phyloP scores from a whole-genome alignment of 2,329 filamentous ascomycete species.

The Fusarium odoratissimum region DNA sequence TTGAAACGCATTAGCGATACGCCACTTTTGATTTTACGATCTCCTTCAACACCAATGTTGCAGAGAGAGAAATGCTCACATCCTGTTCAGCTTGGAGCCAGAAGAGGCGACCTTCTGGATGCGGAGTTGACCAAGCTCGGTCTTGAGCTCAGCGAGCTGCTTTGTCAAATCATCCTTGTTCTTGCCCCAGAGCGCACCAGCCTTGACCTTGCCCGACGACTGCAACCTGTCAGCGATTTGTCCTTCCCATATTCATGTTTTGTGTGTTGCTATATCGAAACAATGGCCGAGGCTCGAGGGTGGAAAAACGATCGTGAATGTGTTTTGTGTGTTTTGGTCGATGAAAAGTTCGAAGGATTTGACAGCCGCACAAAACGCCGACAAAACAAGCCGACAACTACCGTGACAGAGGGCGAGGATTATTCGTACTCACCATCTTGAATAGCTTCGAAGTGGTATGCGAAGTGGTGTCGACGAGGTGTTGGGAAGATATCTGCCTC shows the following conservation, averaged over 20 bases:
- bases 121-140: conserved; percentile 93
- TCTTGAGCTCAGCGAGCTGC: conserved; percentile 95
- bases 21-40: neutral
- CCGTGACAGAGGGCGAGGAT: conserved; percentile 28
- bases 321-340: conserved; percentile 27
- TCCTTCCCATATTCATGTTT: conserved; percentile 29
- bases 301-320: conserved; percentile 35
- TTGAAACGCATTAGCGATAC: conserved; percentile 41
- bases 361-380: conserved; percentile 25
- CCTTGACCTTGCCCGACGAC: conserved; percentile 82
- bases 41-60: conserved; percentile 2
- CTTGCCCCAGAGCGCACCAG: conserved; percentile 97
- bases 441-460: conserved; percentile 56
- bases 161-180: conserved; percentile 98
- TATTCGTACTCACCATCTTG: conserved; percentile 61
- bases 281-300: conserved; percentile 23
- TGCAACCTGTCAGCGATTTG: conserved; percentile 50
- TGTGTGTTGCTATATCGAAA: conserved; percentile 27
- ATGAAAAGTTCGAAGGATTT: conserved; percentile 33
- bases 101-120: conserved; percentile 99
- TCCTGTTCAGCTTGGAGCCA: conserved; percentile 95
- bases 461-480: conserved; percentile 56
- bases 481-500: conserved; percentile 51
- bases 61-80: conserved; percentile 69
- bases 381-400: conserved; percentile 31